These are phyloP conservation scores for Sanghuangporus baumii DNA, from an alignment of 1,284 basidiomycete species.

Conservation along the genomic window DNA sequence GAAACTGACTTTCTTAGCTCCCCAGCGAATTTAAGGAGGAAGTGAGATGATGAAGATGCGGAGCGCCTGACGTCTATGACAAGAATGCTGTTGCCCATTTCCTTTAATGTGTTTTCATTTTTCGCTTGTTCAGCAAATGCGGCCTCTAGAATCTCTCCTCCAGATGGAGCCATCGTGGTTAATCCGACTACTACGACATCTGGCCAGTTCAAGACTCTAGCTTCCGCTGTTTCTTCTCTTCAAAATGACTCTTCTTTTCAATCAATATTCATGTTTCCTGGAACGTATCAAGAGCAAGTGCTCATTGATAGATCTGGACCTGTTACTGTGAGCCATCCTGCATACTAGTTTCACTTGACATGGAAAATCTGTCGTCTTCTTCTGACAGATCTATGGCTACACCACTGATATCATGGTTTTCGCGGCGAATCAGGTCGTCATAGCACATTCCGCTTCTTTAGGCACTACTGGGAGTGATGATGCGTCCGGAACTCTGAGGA, in stretches of 20 bases:
- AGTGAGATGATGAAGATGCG: neutral
- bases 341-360: neutral
- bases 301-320: slow-evolving; percentile 42
- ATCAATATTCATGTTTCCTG: slow-evolving; percentile 49
- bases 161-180: slow-evolving; percentile 40
- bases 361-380: neutral
- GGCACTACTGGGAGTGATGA: slow-evolving; percentile 44
- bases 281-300: slow-evolving; percentile 49
- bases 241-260: slow-evolving; percentile 38
- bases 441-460: slow-evolving; percentile 28
- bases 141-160: slow-evolving; percentile 34
- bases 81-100: neutral
- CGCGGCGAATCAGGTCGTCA: slow-evolving; percentile 31
- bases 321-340: slow-evolving; percentile 30
- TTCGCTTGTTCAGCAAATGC: slow-evolving; percentile 1
- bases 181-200: slow-evolving; percentile 35
- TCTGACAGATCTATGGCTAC: slow-evolving; percentile 41
- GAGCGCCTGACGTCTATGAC: neutral
- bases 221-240: slow-evolving; percentile 37
- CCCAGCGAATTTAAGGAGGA: neutral
- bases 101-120: neutral
- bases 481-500: slow-evolving; percentile 46
- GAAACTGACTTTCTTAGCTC: no score
- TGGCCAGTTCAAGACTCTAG: slow-evolving; percentile 35
- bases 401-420: slow-evolving; percentile 32